These are phyloP conservation scores for Glycine soja DNA, from an alignment of 306 rosid species.

Conservation along the genomic window DNA sequence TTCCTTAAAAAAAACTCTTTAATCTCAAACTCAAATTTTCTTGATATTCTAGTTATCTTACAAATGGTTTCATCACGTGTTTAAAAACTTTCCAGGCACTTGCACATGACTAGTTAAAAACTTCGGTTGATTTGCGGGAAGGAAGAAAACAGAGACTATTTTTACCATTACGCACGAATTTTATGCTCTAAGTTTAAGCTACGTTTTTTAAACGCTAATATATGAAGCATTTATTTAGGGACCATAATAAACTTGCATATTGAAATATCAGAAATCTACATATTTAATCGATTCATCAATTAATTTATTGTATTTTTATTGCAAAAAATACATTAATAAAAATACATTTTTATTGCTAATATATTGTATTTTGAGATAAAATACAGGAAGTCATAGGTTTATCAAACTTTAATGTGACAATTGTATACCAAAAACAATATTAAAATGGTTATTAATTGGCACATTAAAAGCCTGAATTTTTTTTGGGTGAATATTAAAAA, in stretches of 20 bases:
- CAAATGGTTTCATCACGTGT: neutral
- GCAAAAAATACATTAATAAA: too few relatives aligned
- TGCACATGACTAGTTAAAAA: neutral
- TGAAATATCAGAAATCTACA: neutral
- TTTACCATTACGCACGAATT: neutral
- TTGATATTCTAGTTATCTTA: neutral
- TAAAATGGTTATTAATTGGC: neutral
- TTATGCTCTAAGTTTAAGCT: constrained; percentile 12
- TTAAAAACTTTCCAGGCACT: neutral
- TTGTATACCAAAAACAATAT: too few relatives aligned
- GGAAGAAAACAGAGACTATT: too few relatives aligned
- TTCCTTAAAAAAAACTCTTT: neutral
- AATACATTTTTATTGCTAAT: too few relatives aligned
- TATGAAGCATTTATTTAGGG: neutral
- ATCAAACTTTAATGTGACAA: too few relatives aligned
- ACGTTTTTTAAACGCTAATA: neutral
- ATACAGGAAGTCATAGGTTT: too few relatives aligned
- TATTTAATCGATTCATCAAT: neutral
- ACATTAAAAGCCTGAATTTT: neutral
- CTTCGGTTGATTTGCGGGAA: neutral
- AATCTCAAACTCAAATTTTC: neutral
- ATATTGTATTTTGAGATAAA: too few relatives aligned
- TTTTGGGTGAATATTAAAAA: neutral
- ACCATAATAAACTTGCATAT: neutral
- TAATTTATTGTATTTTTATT: neutral